phyloP scores from a whole-genome alignment of 495 filamentous ascomycete species.

The Tuber calosporum region DNA sequence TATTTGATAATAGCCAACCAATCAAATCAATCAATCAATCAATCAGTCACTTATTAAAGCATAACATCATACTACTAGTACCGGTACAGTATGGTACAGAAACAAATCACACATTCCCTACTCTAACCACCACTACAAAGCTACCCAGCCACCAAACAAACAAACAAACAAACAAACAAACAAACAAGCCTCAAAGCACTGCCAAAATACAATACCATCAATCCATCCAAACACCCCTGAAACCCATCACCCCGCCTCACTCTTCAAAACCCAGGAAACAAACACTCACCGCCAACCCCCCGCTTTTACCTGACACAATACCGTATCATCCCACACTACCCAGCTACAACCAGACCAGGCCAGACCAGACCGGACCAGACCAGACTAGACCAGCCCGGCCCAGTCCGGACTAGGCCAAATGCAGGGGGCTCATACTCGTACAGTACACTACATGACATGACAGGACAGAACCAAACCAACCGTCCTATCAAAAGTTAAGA shows the following conservation, averaged over 20 bases:
- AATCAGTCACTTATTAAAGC: not conserved
- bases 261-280: slow-evolving; percentile 1
- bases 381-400: not conserved
- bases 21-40: not conserved
- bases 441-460: not conserved
- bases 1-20: not conserved
- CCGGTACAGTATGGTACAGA: too few species aligned
- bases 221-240: not conserved
- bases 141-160: not conserved
- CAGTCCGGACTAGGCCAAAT: not conserved
- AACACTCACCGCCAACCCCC: not conserved
- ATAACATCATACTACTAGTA: not conserved
- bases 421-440: not conserved
- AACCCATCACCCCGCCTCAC: not conserved
- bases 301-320: not conserved
- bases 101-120: not conserved
- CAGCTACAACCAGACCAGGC: not conserved
- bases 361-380: not conserved
- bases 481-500: not conserved
- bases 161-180: not conserved
- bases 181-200: not conserved
- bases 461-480: not conserved
- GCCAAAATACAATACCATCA: not conserved
- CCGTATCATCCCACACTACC: not conserved
- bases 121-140: not conserved